Conservation (phyloP, 129 eudicot species). For the Smallanthus sonchifolius region DNA sequence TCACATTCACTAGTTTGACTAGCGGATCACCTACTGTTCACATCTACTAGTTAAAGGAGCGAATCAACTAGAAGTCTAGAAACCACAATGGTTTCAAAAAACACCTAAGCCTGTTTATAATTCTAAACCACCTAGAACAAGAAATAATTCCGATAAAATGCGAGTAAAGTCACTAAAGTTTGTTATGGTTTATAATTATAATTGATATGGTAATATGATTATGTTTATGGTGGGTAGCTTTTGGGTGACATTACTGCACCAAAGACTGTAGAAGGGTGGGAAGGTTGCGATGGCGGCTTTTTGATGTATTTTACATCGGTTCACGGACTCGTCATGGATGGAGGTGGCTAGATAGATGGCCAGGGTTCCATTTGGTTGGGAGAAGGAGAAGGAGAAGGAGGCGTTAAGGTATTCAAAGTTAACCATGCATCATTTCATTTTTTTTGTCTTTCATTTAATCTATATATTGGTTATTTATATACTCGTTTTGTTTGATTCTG, state of each 20-base stretch:
- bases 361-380: conserved; percentile 32
- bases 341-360: conserved; percentile 30
- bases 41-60: no score
- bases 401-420: background rate
- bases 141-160: no score
- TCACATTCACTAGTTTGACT: no score
- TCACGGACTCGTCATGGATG: conserved; percentile 16
- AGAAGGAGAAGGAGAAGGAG: background rate
- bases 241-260: conserved; percentile 28
- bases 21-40: no score
- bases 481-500: background rate
- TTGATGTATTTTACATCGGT: background rate
- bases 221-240: conserved; percentile 10
- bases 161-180: no score
- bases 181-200: background rate
- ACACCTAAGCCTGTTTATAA: no score
- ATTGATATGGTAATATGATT: background rate
- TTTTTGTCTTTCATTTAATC: no score
- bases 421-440: no score
- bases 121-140: no score
- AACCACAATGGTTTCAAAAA: no score
- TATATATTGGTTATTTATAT: no score
- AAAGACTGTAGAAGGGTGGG: conserved; percentile 17
- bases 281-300: conserved; percentile 1
- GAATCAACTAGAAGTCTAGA: no score